Evolutionary conservation across 106 monocot species (phyloP), one percentile per base, ranked within the genome.

Genomic region (Dendrobium nobile): DNA sequence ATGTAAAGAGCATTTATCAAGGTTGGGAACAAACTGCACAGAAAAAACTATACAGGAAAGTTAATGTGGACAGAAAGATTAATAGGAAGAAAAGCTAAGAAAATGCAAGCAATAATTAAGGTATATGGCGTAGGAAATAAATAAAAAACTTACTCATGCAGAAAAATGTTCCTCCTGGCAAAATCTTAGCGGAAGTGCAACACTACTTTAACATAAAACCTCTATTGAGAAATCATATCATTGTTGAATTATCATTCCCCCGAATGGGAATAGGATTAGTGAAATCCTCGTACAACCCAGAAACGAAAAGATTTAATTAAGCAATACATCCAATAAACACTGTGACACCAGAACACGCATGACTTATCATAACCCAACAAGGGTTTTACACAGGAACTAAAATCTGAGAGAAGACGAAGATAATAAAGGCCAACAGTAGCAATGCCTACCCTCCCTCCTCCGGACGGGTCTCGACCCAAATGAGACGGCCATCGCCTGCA

Each of bases 401-500:
- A 47, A 13, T 58, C 15, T 58, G 16, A 58, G 58, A 58, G 58
- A 20, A 58, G 58, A 58, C 15, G 68, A 68, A n/a, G 7, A 61
- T 18, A 18, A 19, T 37, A 22, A 65, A 65, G 7, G 1, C 64
- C 9, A 22, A 37, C 37, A 33, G 28, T 22, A 37, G 70, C 33
- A 37, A 70, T 70, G 70, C 78, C n/a, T 80, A 99, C 98, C 98
- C 98, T 82, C 78, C 85, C 78, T 99, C 95, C n/a, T 84, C 82
- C 2, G 95, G 98, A 58, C 95, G 90, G 41, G 89, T 79, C 78
- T 99, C 98, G 74, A 91, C 83, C 98, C 95, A 99, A 15, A 99
- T 45, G 19, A 99, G 85, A 24, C 95, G 91, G 1, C 91, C 98
- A 33, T 91, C 95, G 0, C 87, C 95, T 48, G 82, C 91, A 43